phyloP scores from a whole-genome alignment of 1,284 basidiomycete genomes.

The Tylopilus sp. region DNA sequence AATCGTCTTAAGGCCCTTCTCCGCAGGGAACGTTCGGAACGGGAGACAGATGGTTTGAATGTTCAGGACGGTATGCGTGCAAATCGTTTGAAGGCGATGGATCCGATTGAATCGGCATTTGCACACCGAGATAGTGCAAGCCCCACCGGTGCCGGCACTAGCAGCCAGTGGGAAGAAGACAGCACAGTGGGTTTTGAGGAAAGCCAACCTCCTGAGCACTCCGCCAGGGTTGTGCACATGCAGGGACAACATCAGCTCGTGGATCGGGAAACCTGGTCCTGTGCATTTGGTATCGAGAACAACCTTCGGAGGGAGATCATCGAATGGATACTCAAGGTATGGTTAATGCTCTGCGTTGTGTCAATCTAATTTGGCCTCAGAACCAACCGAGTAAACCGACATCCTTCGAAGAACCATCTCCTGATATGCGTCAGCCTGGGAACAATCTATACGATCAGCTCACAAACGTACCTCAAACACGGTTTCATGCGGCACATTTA shows the following conservation, averaged over 20 bases:
- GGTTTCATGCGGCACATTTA: slow-evolving; percentile 69
- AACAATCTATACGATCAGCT: slow-evolving; percentile 65
- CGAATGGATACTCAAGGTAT: slow-evolving; percentile 57
- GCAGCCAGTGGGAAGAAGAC: slow-evolving; percentile 32
- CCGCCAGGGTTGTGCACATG: not conserved
- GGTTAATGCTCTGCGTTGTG: slow-evolving; percentile 16
- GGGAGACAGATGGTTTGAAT: slow-evolving; percentile 47
- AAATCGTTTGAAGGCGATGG: slow-evolving; percentile 2
- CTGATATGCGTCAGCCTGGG: slow-evolving; percentile 7
- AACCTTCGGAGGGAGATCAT: slow-evolving; percentile 47
- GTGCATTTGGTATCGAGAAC: slow-evolving; percentile 40
- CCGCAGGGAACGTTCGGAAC: slow-evolving; percentile 51
- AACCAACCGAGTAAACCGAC: slow-evolving; percentile 31
- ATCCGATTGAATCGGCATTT: not conserved
- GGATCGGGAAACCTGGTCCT: slow-evolving; percentile 22
- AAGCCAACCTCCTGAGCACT: not conserved
- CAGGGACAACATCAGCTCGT: not conserved
- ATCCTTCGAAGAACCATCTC: slow-evolving; percentile 9
- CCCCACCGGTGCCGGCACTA: slow-evolving; percentile 28
- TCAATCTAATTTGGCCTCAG: slow-evolving; percentile 15
- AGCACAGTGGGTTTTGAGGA: slow-evolving; percentile 21
- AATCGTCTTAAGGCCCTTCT: slow-evolving; percentile 53
- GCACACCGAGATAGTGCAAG: slow-evolving; percentile 19
- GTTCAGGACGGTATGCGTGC: slow-evolving; percentile 24
- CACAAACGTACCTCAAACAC: slow-evolving; percentile 61